These are phyloP conservation scores for Oryza brachyantha DNA, from an alignment of 176 grass and related monocot genomes.

Conservation along the genomic window DNA sequence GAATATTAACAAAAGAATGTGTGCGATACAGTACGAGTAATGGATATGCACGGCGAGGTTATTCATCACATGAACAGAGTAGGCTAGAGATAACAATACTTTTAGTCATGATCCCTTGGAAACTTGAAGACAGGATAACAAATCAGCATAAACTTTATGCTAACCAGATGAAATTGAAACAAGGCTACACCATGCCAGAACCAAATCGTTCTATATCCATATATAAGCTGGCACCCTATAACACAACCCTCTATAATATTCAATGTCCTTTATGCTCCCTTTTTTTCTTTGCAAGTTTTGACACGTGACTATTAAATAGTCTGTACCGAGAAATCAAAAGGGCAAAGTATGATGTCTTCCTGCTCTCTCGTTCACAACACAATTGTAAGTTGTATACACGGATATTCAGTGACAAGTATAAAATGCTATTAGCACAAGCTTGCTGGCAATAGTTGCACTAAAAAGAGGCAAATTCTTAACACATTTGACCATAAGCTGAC, in stretches of 20 bases:
- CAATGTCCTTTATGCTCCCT: background rate
- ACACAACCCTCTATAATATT: background rate
- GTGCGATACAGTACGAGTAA: background rate
- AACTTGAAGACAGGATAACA: background rate
- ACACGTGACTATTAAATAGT: background rate
- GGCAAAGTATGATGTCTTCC: background rate
- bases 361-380: background rate
- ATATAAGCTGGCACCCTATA: background rate
- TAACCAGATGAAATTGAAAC: background rate
- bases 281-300: background rate
- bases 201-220: background rate
- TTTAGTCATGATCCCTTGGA: background rate
- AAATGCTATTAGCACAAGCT: background rate
- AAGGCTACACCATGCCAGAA: background rate
- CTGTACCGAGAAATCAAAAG: background rate
- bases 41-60: background rate
- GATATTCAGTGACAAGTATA: background rate
- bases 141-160: background rate
- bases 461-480: background rate
- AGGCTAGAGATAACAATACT: background rate
- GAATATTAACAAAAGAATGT: background rate
- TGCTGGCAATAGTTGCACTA: background rate
- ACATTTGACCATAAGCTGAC: background rate
- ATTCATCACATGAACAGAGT: background rate
- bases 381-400: background rate